Base-by-base conservation (phyloP, 164 flowering plant species). In the Stephania yunnanensis region DNA sequence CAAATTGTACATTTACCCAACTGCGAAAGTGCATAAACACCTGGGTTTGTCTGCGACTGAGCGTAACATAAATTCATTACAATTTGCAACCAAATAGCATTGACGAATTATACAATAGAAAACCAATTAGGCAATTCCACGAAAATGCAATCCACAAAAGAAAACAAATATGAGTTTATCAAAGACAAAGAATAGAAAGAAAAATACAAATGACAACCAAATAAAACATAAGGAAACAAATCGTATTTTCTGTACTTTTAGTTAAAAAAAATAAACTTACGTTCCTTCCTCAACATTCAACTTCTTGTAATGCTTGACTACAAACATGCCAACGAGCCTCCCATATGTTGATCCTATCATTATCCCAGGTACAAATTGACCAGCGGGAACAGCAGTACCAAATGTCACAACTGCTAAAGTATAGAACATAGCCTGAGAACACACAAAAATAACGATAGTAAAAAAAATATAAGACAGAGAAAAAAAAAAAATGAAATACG, bases 261-360 rank as follows among this genome's bases (percentile, higher is more conserved):
- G 25, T n/a, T 6, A 25, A 63, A 9, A 19, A 72, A 70, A 36
- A 36, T 36, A 36, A 3, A 87, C 99, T 92, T 79, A 93, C 98
- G 99, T 95, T 87, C 99, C 99, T 85, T 95, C 99, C 75, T 95
- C 99, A 48, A 95, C 92, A 84, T 92, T 93, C 70, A 85, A 92
- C 88, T 92, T 92, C 84, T 85, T 83, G 88, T 95, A 95, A 72
- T 88, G 87, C 64, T 82, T 95, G 50, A 95, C 99, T 77, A 92
- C 98, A 84, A 92, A 90, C 96, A 91, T 92, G 82, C 98, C 98
- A 75, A 93, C 98, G 82, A 95, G 97, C 68, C 99, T 94, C 20
- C 99, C 99, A 84, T 95, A 95, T 36, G 99, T 95, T 65, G 99
- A 95, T 71, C 99, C 98, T 76, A 95, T 93, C 99, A 95, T 95